phyloP scores from a whole-genome alignment of 2,329 filamentous ascomycete species.

The Sporothrix protearum region DNA sequence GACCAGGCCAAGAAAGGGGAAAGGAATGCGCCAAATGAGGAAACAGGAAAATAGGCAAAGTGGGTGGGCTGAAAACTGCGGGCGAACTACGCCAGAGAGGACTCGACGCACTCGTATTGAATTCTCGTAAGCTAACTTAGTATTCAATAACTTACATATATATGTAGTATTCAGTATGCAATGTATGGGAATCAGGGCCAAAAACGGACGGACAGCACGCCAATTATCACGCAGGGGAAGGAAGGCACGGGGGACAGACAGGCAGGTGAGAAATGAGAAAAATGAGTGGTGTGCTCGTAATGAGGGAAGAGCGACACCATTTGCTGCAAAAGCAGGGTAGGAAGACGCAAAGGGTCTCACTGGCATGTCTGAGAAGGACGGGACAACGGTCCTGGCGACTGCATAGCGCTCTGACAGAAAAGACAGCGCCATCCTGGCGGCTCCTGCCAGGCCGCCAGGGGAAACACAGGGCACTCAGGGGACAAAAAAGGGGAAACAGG shows the following conservation, averaged over 20 bases:
- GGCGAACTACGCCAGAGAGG: slow-evolving; percentile 2
- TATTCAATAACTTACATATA: no score
- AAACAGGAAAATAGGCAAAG: slow-evolving; percentile 17
- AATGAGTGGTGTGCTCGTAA: slow-evolving; percentile 9
- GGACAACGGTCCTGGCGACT: slow-evolving; percentile 10
- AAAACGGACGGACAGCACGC: slow-evolving; percentile 18
- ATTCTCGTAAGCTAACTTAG: neutral
- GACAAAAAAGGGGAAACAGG: slow-evolving; percentile 15
- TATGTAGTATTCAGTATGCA: no score
- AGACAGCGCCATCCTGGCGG: neutral
- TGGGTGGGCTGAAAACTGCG: neutral
- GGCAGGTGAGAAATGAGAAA: neutral
- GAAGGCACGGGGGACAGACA: neutral
- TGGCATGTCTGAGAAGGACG: slow-evolving; percentile 17
- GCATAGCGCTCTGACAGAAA: neutral
- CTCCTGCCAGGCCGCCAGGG: slow-evolving; percentile 10
- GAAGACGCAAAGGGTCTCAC: neutral
- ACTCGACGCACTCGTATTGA: slow-evolving; percentile 10
- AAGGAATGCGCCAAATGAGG: slow-evolving; percentile 18
- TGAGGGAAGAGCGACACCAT: neutral
- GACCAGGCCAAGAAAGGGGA: slow-evolving; percentile 13
- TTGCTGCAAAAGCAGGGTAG: neutral
- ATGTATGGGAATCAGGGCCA: slow-evolving; percentile 11
- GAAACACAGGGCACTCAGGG: slow-evolving; percentile 6
- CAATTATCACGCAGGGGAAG: slow-evolving; percentile 7